Conservation (phyloP, 352 stramenopile species). For the Phytophthora agathidicida region DNA sequence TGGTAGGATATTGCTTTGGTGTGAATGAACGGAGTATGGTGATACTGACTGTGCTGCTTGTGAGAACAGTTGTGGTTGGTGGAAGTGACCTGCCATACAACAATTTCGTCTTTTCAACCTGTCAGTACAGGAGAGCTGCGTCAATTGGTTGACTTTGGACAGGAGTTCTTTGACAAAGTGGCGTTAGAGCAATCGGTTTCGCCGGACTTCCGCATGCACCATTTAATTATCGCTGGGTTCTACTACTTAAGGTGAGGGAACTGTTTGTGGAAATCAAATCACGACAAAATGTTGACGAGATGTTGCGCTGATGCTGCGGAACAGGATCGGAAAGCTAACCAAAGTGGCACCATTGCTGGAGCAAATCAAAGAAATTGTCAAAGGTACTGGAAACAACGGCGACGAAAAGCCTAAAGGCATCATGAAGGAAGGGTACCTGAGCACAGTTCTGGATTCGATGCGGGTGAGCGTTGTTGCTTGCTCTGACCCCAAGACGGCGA, state of each 20-base stretch:
- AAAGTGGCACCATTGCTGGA: constrained; percentile 51
- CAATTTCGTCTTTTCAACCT: constrained; percentile 49
- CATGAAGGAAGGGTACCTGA: constrained; percentile 50
- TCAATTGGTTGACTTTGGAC: constrained; percentile 48
- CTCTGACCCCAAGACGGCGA: constrained; percentile 51
- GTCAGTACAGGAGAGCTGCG: constrained; percentile 26
- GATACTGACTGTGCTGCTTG: constrained; percentile 3
- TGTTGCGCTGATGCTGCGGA: constrained; percentile 3
- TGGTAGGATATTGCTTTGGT: constrained; percentile 38
- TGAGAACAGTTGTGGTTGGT: constrained; percentile 66
- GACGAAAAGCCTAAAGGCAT: constrained; percentile 5
- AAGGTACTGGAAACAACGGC: constrained; percentile 8
- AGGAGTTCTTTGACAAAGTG: constrained; percentile 50
- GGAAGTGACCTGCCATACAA: constrained; percentile 62
- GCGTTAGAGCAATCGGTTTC: constrained; percentile 27
- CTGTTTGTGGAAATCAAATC: not conserved
- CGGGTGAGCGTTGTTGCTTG: constrained; percentile 41
- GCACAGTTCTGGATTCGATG: constrained; percentile 63
- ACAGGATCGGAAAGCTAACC: constrained; percentile 50
- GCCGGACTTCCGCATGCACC: constrained; percentile 52
- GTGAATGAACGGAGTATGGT: not conserved
- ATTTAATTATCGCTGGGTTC: constrained; percentile 66
- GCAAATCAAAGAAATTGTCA: constrained; percentile 37
- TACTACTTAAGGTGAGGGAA: constrained; percentile 52
- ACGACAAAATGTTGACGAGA: not conserved